Conservation (phyloP, 176 grass and related monocot genomes). For the Elymus sibiricus region DNA sequence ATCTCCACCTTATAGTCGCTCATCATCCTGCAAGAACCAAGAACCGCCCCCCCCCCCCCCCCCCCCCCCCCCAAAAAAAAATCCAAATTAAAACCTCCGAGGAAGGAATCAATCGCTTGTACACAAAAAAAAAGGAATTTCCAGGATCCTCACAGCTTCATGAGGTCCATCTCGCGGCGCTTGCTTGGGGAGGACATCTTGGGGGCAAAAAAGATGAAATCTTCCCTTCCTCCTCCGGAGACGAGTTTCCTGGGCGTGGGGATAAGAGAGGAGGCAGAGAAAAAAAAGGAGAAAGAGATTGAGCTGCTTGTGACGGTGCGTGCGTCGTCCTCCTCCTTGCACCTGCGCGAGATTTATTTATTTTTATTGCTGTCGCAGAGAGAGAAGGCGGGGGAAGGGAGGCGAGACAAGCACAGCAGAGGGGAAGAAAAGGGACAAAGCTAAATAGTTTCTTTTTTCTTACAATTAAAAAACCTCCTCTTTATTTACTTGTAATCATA, state of each 20-base stretch:
- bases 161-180: slow-evolving; percentile 98
- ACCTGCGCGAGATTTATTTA: slow-evolving; percentile 40
- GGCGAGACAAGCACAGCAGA: slow-evolving; percentile 16
- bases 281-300: slow-evolving; percentile 14
- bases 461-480: neutral
- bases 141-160: slow-evolving; percentile 81
- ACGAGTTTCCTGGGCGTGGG: slow-evolving; percentile 19
- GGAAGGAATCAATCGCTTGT: slow-evolving; percentile 6
- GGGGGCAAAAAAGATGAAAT: neutral
- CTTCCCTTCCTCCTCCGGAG: neutral
- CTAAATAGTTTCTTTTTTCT: neutral
- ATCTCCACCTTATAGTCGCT: slow-evolving; percentile 99
- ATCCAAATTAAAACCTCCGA: slow-evolving; percentile 18
- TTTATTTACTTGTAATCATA: too few relatives aligned
- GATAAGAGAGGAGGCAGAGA: slow-evolving; percentile 26
- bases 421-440: slow-evolving; percentile 17
- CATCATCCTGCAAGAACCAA: slow-evolving; percentile 73
- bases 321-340: slow-evolving; percentile 13
- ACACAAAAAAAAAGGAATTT: neutral
- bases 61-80: neutral
- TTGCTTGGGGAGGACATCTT: slow-evolving; percentile 95
- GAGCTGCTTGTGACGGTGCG: slow-evolving; percentile 32
- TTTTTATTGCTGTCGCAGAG: slow-evolving; percentile 10
- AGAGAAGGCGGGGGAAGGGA: neutral
- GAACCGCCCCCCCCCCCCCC: neutral